phyloP scores from a whole-genome alignment of 306 rosid species.

The Delonix regia region DNA sequence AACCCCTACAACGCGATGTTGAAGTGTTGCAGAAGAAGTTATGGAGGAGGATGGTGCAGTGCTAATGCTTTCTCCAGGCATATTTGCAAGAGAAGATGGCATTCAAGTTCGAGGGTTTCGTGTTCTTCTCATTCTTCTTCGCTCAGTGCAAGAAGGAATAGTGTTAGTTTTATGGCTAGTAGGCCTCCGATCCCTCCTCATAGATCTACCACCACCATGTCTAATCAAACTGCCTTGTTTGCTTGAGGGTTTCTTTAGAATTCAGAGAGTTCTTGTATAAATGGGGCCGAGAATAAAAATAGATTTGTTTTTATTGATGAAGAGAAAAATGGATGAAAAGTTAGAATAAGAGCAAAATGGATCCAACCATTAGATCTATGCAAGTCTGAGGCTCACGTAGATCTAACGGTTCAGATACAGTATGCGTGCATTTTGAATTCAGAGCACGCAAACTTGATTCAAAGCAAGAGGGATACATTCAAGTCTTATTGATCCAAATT shows the following conservation, averaged over 20 bases:
- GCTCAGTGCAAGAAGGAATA: neutral
- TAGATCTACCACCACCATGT: constrained; percentile 36
- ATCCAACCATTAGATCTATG: no score
- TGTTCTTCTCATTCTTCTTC: constrained; percentile 21
- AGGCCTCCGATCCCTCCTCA: constrained; percentile 38
- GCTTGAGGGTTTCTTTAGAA: constrained; percentile 11
- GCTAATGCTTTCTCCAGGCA: neutral
- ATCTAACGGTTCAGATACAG: no score
- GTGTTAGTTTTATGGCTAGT: neutral
- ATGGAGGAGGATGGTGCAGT: constrained; percentile 35
- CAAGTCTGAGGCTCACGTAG: no score
- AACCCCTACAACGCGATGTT: constrained; percentile 36
- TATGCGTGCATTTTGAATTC: no score
- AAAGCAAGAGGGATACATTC: no score
- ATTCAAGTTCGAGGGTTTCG: constrained; percentile 3
- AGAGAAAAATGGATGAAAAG: no score
- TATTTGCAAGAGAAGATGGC: neutral
- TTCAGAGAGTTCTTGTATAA: neutral
- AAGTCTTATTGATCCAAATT: no score
- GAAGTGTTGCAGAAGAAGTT: constrained; percentile 45
- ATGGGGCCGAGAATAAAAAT: no score
- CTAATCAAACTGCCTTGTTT: constrained; percentile 39
- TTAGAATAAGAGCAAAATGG: no score
- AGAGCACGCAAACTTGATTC: no score
- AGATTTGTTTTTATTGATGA: no score